Base-by-base conservation (phyloP, 352 stramenopile species). In the Phytopythium delawarense region DNA sequence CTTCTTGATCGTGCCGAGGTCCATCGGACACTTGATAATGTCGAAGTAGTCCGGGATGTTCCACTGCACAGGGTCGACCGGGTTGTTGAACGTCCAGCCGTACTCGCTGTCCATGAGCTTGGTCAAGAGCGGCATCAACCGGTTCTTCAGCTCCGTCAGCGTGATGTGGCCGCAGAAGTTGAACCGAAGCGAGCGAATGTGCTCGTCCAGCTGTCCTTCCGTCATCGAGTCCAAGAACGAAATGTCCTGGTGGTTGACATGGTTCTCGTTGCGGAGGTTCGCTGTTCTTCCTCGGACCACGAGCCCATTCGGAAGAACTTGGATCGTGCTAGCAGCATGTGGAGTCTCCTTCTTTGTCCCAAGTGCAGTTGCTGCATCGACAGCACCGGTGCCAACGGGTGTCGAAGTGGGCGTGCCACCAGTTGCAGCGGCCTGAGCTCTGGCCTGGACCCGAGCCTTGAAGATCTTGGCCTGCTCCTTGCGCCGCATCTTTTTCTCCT, bases 1-100 rank as follows among this genome's bases (percentile, higher is more conserved):
- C 71, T 98, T 98, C 70, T 97, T 96, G 68, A 99, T 98, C n/a
- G 96, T 99, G 21, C 96, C 96, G 21, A 99, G 81, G 76, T 99
- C 97, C 97, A 99, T 99, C 1, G 97, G 97, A 53, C 92, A 94
- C 68, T 98, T 98, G 71, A 99, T 92, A 32, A 96, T 90, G 39
- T 96, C 81, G 57, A 94, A 92, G 61, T 96, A 96, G 64, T 96
- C 87, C 2, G 91, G 91, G 57, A 99, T 96, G 53, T 94, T 88
- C 71, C 96, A 89, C 58, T 92, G 83, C 57, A 97, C 89, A 8
- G 98, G 92, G 78, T 99, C 96, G 20, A 99, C 97, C 8, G 96
- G 97, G 53, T 89, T 87, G 55, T 95, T 94, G 69, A 99, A 99
- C 16, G 94, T 88, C 85, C 87, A 96, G 21, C 87, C 87, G 55